Evolutionary conservation across 2,329 filamentous ascomycete species (phyloP).

Genomic region (Trichoderma pleuroti): DNA sequence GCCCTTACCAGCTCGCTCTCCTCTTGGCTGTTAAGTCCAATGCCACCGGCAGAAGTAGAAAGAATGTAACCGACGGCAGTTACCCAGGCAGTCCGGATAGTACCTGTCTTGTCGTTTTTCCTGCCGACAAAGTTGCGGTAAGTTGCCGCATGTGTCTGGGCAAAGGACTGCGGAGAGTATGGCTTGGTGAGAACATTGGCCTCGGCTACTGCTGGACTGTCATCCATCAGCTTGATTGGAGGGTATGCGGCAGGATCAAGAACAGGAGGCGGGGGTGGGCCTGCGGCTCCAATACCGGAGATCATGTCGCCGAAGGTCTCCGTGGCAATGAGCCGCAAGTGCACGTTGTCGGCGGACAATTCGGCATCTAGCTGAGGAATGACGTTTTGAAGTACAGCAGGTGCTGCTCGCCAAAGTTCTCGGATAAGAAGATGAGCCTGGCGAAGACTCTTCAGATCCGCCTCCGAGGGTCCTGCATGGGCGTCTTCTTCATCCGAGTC

Average conservation of each 20-base stretch:
- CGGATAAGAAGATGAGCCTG: constrained; percentile 88
- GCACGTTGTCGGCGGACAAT: constrained; percentile 81
- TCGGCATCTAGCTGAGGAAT: constrained; percentile 92
- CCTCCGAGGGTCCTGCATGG: constrained; percentile 65
- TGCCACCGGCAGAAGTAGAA: constrained; percentile 85
- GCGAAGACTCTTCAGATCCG: constrained; percentile 80
- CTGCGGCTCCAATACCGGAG: constrained; percentile 86
- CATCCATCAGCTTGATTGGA: constrained; percentile 63
- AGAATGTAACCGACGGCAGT: constrained; percentile 81
- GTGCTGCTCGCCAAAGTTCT: constrained; percentile 90
- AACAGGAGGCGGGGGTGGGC: constrained; percentile 67
- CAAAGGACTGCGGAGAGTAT: constrained; percentile 83
- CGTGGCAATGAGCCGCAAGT: constrained; percentile 81
- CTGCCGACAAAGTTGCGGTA: constrained; percentile 84
- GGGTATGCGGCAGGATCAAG: constrained; percentile 85
- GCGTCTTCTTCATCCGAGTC: constrained; percentile 63
- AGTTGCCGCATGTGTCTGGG: constrained; percentile 71
- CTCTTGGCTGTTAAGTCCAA: constrained; percentile 80
- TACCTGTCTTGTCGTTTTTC: constrained; percentile 78
- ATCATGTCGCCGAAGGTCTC: constrained; percentile 95
- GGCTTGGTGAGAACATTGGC: constrained; percentile 72
- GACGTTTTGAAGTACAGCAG: constrained; percentile 84
- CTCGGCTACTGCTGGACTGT: constrained; percentile 42
- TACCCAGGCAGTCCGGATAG: constrained; percentile 83
- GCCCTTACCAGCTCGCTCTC: constrained; percentile 70